phyloP scores from a whole-genome alignment of 768 basidiomycete species.

The Mycena chlorophos region DNA sequence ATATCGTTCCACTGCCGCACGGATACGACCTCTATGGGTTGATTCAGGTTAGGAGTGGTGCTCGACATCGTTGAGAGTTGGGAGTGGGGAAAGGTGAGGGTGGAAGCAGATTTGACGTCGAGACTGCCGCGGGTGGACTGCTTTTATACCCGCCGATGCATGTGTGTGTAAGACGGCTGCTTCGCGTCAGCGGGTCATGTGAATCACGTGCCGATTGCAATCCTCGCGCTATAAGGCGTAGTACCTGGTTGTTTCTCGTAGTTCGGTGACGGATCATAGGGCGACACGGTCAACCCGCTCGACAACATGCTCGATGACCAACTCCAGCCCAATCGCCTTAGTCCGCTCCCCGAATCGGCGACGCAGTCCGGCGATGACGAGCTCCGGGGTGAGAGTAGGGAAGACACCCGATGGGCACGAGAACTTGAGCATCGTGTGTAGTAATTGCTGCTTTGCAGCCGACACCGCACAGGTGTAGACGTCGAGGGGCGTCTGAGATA shows the following conservation, averaged over 20 bases:
- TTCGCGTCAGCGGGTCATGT: too few relatives aligned
- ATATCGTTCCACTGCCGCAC: slow-evolving; percentile 24
- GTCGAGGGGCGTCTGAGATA: slow-evolving; percentile 49
- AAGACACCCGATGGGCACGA: slow-evolving; percentile 48
- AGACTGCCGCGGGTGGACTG: background rate
- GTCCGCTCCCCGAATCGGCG: slow-evolving; percentile 38
- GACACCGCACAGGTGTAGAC: slow-evolving; percentile 47
- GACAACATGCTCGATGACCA: slow-evolving; percentile 34
- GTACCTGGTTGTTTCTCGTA: background rate
- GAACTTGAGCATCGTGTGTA: slow-evolving; percentile 53
- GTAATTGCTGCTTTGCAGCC: slow-evolving; percentile 1
- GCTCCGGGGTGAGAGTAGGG: slow-evolving; percentile 21
- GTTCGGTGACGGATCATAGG: slow-evolving; percentile 31
- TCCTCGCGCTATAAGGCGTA: too few relatives aligned
- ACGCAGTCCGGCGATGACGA: slow-evolving; percentile 33
- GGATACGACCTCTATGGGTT: slow-evolving; percentile 24
- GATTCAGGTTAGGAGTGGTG: too few relatives aligned
- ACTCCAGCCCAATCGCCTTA: slow-evolving; percentile 16
- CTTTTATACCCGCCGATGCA: too few relatives aligned
- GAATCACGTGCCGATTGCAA: too few relatives aligned
- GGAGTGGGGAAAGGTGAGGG: background rate
- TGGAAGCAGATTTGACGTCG: background rate
- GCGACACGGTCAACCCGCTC: slow-evolving; percentile 50
- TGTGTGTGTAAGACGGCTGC: too few relatives aligned
- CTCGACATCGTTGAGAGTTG: slow-evolving; percentile 11